Evolutionary conservation across 805 yeast genomes (phyloP), one percentile per base, ranked within the genome.

Genomic region (Geotrichum ghanense): DNA sequence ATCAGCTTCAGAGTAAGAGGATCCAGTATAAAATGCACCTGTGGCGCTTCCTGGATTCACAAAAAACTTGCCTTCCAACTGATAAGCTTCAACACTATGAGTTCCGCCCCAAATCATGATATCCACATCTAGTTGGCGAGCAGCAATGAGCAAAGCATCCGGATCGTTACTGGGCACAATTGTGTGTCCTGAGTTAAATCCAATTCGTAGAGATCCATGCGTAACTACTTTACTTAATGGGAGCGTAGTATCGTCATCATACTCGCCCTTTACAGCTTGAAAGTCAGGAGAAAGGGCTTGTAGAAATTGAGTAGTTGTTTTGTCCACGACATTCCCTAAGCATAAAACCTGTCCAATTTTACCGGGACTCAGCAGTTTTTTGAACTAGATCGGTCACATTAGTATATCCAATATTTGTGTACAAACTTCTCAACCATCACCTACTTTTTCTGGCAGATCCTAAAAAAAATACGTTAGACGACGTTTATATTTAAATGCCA

Each of bases 41-140:
- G 97, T 89, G 39, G 95, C 95, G 59, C 95, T 83, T 0, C 98
- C 98, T 0, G 98, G 97, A 61, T 86, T 90, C n/a, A 92, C 74
- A 58, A 92, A 92, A 62, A 89, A 86, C 64, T 85, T 86, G 20
- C 94, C 95, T 53, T 88, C 97, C 48, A 89, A 67, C 7, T 92
- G 84, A 58, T 88, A 90, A 0, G 97, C 96, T 59, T 90, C 97
- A 3, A 87, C 94, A 53, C 79, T 77, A 61, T 87, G 95, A 1
- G 95, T 83, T 0, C 95, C 95, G 12, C 97, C 97, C 83, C 92
- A 87, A 12, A 92, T 70, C 53, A 92, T 68, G 3, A 92, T 75
- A 63, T 92, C 97, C 35, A 85, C 97, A 60, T 89, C 94, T 71
- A 89, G 72, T 65, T 87, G 87, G 50, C 98, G 73, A 1, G 97